Base-by-base conservation (phyloP, 306 rosid genomes). In the Vachellia pachyceras region DNA sequence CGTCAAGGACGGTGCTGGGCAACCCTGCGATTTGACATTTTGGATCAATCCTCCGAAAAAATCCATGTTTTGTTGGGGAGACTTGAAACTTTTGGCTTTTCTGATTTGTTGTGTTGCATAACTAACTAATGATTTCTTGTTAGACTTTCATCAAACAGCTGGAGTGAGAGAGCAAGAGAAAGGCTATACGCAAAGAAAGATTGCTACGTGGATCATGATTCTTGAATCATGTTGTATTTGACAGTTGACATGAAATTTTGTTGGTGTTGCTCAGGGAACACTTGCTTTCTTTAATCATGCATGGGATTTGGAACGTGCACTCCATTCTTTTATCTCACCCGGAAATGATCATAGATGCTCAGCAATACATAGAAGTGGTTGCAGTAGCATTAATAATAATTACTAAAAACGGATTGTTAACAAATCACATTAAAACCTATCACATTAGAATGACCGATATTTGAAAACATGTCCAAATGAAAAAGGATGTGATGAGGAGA, bases 131-230 rank as follows among this genome's bases (percentile, higher is more conserved):
- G 45, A 50, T 72, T 72, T 72, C 46, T 58, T 2, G 0, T 33
- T 15, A 45, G 33, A 73, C 47, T 73, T 72, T 73, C n/a, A 35
- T 52, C 65, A n/a, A 36, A n/a, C 47, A 50, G n/a, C 11, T 50
- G 66, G 77, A 50, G 12, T 17, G 65, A 4, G 18, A 45, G 50
- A 73, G 65, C 22, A 50, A 1, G 57, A 17, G 65, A 18, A 3
- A 35, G 5, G 17, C 2, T 11, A 44, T 69, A 22, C 9, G 39
- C 55, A 12, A 22, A 11, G n/a, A 3, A 42, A 23, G 74, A 44
- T 12, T 6, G 57, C 22, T 40, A n/a, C 0, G 54, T 22, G 15
- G 29, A 41, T 22, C 54, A 0, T 22, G 39, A 69, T 69, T 41
- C 37, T 20, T 22, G n/a, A 5, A 69, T 42, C 5, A 20, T 42